Conservation (phyloP, 192 early-diverging fungal species). For the Phlyctochytrium bullatum region DNA sequence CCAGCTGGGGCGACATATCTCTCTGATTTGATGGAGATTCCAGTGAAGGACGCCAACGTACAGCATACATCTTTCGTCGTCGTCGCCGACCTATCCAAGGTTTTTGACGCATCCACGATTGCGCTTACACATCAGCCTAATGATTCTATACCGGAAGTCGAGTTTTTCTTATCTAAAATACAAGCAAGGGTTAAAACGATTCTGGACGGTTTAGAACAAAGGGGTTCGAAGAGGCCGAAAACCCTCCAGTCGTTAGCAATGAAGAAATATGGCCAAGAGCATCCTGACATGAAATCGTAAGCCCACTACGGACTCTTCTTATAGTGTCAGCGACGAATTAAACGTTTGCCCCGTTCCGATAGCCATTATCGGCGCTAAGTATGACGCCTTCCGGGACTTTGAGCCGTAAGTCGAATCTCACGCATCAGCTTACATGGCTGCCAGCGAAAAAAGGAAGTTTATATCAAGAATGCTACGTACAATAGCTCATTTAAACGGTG, state of each 20-base stretch:
- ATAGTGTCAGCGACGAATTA: slow-evolving; percentile 28
- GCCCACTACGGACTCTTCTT: background rate
- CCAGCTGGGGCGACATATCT: slow-evolving; percentile 46
- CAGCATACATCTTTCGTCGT: slow-evolving; percentile 45
- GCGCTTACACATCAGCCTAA: slow-evolving; percentile 24
- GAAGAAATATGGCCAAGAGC: slow-evolving; percentile 43
- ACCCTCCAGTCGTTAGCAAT: slow-evolving; percentile 29
- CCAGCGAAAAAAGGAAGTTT: slow-evolving; percentile 42
- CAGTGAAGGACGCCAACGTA: slow-evolving; percentile 47
- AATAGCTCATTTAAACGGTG: slow-evolving; percentile 48
- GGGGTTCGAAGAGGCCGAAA: slow-evolving; percentile 52
- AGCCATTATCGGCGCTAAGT: slow-evolving; percentile 46
- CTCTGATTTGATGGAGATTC: slow-evolving; percentile 42
- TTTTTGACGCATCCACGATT: background rate
- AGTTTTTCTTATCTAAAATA: slow-evolving; percentile 34
- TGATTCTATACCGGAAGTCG: slow-evolving; percentile 29
- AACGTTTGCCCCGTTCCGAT: slow-evolving; percentile 39
- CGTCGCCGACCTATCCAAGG: slow-evolving; percentile 46
- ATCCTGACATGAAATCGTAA: slow-evolving; percentile 33
- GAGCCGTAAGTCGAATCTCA: slow-evolving; percentile 40
- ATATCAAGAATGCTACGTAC: slow-evolving; percentile 44
- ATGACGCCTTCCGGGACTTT: slow-evolving; percentile 41
- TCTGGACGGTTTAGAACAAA: slow-evolving; percentile 37
- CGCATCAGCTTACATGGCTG: background rate
- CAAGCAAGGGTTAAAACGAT: slow-evolving; percentile 24